Evolutionary conservation across 768 basidiomycete genomes (phyloP).

Genomic region (Phylloporus rhodoxanthus): DNA sequence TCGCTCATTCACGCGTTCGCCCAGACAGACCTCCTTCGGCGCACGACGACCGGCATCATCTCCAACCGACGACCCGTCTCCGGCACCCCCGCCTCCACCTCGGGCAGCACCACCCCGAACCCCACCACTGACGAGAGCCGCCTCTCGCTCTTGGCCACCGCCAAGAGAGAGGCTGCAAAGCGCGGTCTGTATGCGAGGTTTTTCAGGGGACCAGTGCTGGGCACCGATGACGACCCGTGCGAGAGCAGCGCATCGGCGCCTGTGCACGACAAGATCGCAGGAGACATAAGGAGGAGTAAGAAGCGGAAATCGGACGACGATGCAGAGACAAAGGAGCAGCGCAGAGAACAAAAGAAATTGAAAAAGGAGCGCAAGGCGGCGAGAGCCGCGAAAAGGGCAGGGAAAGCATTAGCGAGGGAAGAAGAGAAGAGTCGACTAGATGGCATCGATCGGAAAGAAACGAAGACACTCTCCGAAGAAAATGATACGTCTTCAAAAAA

Average conservation of each 20-base stretch:
- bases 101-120: conserved; percentile 40
- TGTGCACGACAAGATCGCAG: background rate
- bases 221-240: conserved; percentile 33
- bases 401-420: conserved; percentile 1
- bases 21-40: conserved; percentile 35
- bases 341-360: conserved; percentile 19
- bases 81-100: conserved; percentile 44
- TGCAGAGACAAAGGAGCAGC: conserved; percentile 14
- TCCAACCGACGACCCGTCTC: conserved; percentile 59
- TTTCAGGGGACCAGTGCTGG: conserved; percentile 69
- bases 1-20: background rate
- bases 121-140: conserved; percentile 12
- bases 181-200: conserved; percentile 74
- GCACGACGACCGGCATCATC: conserved; percentile 70
- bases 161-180: conserved; percentile 76
- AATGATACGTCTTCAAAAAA: conserved; percentile 1
- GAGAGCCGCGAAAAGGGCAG: conserved; percentile 11
- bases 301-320: conserved; percentile 9
- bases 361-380: conserved; percentile 20
- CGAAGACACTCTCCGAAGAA: background rate
- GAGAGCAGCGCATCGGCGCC: background rate
- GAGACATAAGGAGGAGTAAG: background rate
- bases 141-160: conserved; percentile 50
- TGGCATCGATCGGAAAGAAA: background rate
- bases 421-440: background rate